phyloP scores from a whole-genome alignment of 176 grass and related monocot genomes.

The Pharus latifolius region DNA sequence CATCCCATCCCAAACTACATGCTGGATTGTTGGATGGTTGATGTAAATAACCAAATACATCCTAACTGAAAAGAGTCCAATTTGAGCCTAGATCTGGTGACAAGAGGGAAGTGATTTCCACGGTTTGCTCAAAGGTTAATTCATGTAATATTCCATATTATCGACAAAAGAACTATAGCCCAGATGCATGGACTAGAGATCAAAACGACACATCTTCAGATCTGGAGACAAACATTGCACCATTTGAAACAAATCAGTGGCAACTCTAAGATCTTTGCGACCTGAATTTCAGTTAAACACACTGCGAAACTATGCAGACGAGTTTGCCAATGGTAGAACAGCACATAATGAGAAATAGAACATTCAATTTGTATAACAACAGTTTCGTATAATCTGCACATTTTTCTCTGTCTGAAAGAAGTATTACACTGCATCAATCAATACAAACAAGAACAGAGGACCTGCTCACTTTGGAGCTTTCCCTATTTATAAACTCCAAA shows the following conservation, averaged over 20 bases:
- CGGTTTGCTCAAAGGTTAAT: not conserved
- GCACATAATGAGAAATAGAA: not conserved
- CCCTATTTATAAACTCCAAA: not conserved
- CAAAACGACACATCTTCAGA: no score
- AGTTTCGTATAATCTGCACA: not conserved
- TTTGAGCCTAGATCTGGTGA: not conserved
- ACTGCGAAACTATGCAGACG: no score
- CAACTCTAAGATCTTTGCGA: not conserved
- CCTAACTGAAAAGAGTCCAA: no score
- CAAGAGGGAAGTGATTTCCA: not conserved
- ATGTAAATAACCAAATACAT: no score
- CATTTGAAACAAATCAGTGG: not conserved
- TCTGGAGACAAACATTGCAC: not conserved
- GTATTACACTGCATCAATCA: conserved; percentile 5
- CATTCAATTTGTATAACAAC: not conserved
- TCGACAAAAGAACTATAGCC: not conserved
- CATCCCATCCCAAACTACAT: no score
- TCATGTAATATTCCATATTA: no score
- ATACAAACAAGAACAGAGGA: not conserved
- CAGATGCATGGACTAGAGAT: not conserved
- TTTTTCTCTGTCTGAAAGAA: no score
- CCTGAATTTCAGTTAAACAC: no score
- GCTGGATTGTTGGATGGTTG: no score
- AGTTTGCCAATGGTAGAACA: not conserved
- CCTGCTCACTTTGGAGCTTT: not conserved